A percentile compares a stretch with the other conserved stretches of the same genome.
phyloP scores from a whole-genome alignment of 2,329 filamentous ascomycete genomes.

The Aspergillus novofumigatus region DNA sequence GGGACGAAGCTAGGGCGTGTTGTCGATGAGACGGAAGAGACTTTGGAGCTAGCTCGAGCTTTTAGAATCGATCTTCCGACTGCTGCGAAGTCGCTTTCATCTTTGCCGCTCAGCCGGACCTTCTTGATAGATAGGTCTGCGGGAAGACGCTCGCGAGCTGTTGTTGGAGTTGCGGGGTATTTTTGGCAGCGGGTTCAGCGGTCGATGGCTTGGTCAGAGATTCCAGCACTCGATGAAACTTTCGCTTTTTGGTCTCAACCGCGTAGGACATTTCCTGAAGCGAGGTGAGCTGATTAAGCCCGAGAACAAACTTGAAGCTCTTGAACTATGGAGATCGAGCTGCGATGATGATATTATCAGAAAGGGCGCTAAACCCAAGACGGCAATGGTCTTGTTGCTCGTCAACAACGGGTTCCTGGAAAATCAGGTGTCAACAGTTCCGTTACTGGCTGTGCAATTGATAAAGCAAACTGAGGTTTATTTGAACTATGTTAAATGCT shows the following conservation, averaged over 20 bases:
- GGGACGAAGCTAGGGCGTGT: conserved; percentile 71
- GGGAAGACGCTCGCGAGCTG: conserved; percentile 22
- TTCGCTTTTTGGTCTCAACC: conserved; percentile 45
- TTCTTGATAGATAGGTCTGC: conserved; percentile 32
- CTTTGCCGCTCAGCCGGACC: conserved; percentile 25
- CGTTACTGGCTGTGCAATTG: not conserved
- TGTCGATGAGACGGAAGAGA: conserved; percentile 28
- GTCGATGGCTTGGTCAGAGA: conserved; percentile 37
- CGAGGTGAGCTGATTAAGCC: not conserved
- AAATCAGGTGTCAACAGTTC: not conserved
- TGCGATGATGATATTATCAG: conserved; percentile 17
- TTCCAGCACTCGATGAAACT: conserved; percentile 45
- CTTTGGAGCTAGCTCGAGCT: conserved; percentile 25
- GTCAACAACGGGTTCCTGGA: not conserved
- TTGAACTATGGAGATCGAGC: not conserved
- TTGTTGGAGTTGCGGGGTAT: conserved; percentile 16
- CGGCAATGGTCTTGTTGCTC: not conserved
- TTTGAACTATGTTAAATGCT: not conserved
- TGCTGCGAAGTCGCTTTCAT: conserved; percentile 16
- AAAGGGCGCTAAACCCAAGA: conserved; percentile 5
- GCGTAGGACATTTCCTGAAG: conserved; percentile 39
- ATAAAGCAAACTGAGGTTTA: not conserved
- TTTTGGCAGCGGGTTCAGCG: conserved; percentile 16
- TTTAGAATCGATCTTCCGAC: conserved; percentile 24
- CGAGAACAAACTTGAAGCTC: not conserved